Evolutionary conservation across 2,329 filamentous ascomycete genomes (phyloP), one percentile per base, ranked within the genome.

Genomic region (Didymella exigua): DNA sequence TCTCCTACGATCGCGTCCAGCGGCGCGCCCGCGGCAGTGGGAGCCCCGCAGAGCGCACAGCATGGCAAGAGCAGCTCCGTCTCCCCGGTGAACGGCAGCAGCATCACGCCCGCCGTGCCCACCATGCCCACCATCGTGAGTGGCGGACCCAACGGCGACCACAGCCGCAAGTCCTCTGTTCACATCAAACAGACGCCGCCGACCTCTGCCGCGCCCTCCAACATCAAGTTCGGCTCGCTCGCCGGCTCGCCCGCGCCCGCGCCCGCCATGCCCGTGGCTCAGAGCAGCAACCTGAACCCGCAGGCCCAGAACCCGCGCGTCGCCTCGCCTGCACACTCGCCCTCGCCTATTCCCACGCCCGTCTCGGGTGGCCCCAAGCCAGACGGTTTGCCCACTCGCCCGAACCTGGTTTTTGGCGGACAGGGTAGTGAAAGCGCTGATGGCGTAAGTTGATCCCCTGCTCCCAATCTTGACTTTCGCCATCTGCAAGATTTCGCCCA

Each of bases 261-360:
- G 14, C 85, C 89, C 75, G 90, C 86, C 78, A 85, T 83, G 43
- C 88, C 89, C 13, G 56, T 88, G 84, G 63, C 81, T 79, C 76
- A 91, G 85, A 76, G 86, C 54, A 77, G 80, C 42, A 80, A 76
- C 43, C 75, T 84, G 54, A 86, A 70, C 76, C 82, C 75, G 69
- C 83, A 80, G 49, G 57, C 58, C 71, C 80, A 77, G 54, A 87
- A 90, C 71, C 89, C 89, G 59, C 86, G 90, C 67, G 84, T 93
- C 46, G 87, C 87, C 42, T 96, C 93, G 40, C 95, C 95, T 5
- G 87, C 90, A 43, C 88, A 89, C 65, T 97, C 93, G 40, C 95
- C 95, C 4, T 93, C 91, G 36, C 95, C 95, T 4, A 98, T 98
- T 66, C 93, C 95, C 27, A 90, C 93, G 76, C 91, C 92, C 49